phyloP scores from a whole-genome alignment of 768 basidiomycete genomes.

The Phaeotremella skinneri region DNA sequence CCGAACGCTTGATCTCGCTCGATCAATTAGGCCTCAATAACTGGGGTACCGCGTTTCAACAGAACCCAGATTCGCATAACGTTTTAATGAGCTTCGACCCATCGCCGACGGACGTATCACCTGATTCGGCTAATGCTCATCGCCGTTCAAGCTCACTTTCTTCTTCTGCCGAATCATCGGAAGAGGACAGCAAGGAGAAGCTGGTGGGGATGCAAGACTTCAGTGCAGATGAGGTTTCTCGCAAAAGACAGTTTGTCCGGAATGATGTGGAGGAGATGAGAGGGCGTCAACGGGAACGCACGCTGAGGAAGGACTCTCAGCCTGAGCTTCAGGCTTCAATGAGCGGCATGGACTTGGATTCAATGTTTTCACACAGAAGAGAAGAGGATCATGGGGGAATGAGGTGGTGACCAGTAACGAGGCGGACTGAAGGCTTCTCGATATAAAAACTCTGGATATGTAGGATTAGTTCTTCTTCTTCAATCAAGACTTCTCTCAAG shows the following conservation, averaged over 20 bases:
- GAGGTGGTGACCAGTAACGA: constrained; percentile 27
- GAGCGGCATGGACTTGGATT: constrained; percentile 25
- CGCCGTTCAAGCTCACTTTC: constrained; percentile 25
- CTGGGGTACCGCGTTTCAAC: constrained; percentile 1
- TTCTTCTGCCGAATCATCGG: constrained; percentile 12
- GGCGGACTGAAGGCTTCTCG: not conserved
- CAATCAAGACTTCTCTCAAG: not conserved
- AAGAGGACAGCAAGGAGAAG: constrained; percentile 9
- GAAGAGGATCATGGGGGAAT: constrained; percentile 31
- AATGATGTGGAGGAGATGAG: not conserved
- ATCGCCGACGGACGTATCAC: constrained; percentile 19
- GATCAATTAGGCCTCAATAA: constrained; percentile 10
- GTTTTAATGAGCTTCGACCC: constrained; percentile 26
- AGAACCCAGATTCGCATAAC: constrained; percentile 7
- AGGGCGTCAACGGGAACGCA: constrained; percentile 17
- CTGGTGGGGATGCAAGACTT: constrained; percentile 13
- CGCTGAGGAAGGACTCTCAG: constrained; percentile 22
- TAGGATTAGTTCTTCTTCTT: not conserved
- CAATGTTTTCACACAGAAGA: constrained; percentile 18
- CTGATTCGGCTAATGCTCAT: constrained; percentile 8
- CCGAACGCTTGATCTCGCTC: constrained; percentile 22
- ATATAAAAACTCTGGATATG: too few species aligned
- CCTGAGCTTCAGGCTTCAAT: constrained; percentile 29
- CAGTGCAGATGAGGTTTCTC: not conserved
- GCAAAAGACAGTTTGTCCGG: not conserved